Conservation (phyloP, 2,329 filamentous ascomycete genomes). For the Metarhizium guizhouense region DNA sequence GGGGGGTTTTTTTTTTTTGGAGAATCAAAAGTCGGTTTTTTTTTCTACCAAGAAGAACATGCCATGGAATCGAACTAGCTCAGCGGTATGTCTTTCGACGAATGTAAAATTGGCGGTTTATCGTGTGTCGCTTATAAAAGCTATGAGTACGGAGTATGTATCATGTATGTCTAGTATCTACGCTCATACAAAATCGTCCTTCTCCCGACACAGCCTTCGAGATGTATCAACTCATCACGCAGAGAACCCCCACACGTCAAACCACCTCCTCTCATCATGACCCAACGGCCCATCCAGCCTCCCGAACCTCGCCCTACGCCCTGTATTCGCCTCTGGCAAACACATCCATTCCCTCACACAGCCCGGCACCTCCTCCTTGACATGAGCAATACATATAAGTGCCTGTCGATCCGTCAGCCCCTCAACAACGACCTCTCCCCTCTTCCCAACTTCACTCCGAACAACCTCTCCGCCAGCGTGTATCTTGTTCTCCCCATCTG, state of each 20-base stretch:
- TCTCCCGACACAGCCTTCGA: not conserved
- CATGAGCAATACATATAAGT: constrained; percentile 84
- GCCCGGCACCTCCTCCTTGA: constrained; percentile 81
- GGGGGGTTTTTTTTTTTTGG: too few relatives aligned
- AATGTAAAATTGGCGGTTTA: too few relatives aligned
- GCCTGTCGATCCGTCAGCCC: constrained; percentile 67
- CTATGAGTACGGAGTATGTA: too few relatives aligned
- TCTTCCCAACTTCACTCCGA: constrained; percentile 28
- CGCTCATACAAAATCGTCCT: too few relatives aligned
- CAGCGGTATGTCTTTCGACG: not conserved
- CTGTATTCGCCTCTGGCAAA: constrained; percentile 65
- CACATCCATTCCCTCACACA: constrained; percentile 79
- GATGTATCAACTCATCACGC: not conserved
- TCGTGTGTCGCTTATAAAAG: too few relatives aligned
- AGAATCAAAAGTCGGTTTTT: too few relatives aligned
- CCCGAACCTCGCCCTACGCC: constrained; percentile 53
- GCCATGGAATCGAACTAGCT: not conserved
- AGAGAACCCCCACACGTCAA: constrained; percentile 51
- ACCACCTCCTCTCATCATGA: constrained; percentile 49
- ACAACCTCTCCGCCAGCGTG: constrained; percentile 28
- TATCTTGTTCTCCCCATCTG: constrained; percentile 47
- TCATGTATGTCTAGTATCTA: too few relatives aligned
- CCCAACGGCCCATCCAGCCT: constrained; percentile 52
- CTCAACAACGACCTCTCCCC: constrained; percentile 38
- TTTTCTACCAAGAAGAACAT: too few relatives aligned